Base-by-base conservation (phyloP, 768 basidiomycete genomes). In the Boletellus ananas region DNA sequence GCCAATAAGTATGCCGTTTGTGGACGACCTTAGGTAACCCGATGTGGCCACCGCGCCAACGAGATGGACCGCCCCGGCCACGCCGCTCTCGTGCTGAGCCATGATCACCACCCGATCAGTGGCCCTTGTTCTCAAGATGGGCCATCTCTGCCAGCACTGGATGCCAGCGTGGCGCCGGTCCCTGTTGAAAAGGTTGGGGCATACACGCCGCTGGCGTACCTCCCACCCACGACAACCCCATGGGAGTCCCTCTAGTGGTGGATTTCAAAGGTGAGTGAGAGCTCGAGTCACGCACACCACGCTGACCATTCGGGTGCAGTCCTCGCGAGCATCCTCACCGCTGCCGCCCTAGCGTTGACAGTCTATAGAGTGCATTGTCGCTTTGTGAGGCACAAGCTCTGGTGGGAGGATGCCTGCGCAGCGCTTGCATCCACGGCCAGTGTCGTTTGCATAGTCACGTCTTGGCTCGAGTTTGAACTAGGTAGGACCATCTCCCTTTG, bases 371-470 rank as follows among this genome's bases (percentile, higher is more conserved):
- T 50, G n/a, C 17, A 40, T 37, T 20, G 18, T 39, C 51, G 46
- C 39, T 44, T 43, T 34, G 25, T 8, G 38, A 50, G 7, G 6
- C 46, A 34, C 20, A 47, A 12, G 13, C 38, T 59, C 31, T 45
- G 60, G 52, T 63, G 57, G 54, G 63, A 65, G 27, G 63, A 63
- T 40, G 39, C 18, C n/a, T 54, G 40, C 13, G 52, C 45, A 9
- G n/a, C 34, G 3, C 29, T 51, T 34, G 59, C 47, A 34, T 11
- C 18, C 29, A 21, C 42, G 14, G 44, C 43, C 11, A 23, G 52
- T 14, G 39, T 47, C 23, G 31, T 47, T 11, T 62, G 34, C 29
- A 13, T 50, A 16, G 41, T 50, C 34, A 29, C 34, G 4, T 42
- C 49, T 25, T 59, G 58, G 58, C n/a, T 39, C n/a, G 38, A 38